Evolutionary conservation across 2,329 filamentous ascomycete species (phyloP).

Genomic region (Nemania diffusa): DNA sequence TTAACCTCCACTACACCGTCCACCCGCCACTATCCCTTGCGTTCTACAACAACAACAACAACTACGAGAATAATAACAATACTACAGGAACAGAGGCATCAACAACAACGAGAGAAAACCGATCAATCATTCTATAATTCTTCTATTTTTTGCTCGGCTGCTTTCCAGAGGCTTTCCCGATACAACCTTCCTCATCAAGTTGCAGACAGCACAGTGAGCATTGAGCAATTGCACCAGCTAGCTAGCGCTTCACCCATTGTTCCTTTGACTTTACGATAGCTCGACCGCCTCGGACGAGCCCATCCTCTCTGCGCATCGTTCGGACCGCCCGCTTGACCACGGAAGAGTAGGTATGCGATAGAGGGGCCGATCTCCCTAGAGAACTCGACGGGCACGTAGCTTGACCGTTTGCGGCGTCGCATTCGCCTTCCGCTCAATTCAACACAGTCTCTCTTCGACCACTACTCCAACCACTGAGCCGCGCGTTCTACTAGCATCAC

Average conservation of each 20-base stretch:
- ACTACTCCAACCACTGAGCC: conserved; percentile 15
- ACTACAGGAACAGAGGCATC: not conserved
- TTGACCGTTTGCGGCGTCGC: conserved; percentile 34
- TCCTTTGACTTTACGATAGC: conserved; percentile 16
- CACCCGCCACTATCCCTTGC: conserved; percentile 6
- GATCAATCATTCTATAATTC: not conserved
- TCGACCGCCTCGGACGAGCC: conserved; percentile 8
- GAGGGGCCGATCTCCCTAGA: conserved; percentile 26
- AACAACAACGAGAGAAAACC: not conserved
- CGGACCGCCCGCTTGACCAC: conserved; percentile 6
- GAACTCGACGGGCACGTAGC: conserved; percentile 34
- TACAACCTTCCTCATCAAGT: conserved; percentile 9
- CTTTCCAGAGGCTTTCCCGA: conserved; percentile 28
- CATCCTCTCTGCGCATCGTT: conserved; percentile 16
- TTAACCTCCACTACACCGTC: conserved; percentile 28
- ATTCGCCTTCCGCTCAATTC: conserved; percentile 15
- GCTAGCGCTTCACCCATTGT: conserved; percentile 7
- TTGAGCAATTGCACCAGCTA: conserved; percentile 22
- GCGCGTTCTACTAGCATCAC: not conserved
- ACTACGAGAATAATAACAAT: conserved; percentile 8
- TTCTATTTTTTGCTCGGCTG: conserved; percentile 15
- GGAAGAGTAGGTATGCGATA: conserved; percentile 46
- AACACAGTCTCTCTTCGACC: conserved; percentile 6
- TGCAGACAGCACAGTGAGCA: not conserved
- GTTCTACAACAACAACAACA: conserved; percentile 24